Base-by-base conservation (phyloP, 2,329 filamentous ascomycete genomes). In the Dryadomyces sulphureus region DNA sequence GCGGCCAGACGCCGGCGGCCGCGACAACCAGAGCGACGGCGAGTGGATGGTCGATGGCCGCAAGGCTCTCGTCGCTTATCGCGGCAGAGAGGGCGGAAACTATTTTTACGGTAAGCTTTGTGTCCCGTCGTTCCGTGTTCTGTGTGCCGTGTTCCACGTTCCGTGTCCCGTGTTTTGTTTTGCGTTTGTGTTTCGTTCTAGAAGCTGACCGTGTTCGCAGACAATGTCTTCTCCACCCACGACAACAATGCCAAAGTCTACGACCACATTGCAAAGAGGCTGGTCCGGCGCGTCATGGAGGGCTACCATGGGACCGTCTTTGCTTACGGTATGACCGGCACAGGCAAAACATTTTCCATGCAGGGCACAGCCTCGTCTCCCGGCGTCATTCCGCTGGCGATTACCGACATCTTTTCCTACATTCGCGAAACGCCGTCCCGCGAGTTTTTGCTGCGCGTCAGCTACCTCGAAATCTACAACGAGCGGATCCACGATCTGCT, bases 321-420 rank as follows among this genome's bases (percentile, higher is more conserved):
- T 61, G 90, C 90, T 17, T 98, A 98, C 61, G 92, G 92, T 59
- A 96, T 96, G 89, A 98, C 92, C 4, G 92, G 92, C 51, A 96
- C 92, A 0, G 92, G 92, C 54, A 98, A 98, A 68, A 98, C 92
- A 1, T 98, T 96, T 62, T 96, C 90, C 35, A 98, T 98, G 92
- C 92, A 98, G 67, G 92, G 92, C 55, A 98, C 92, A 11, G 88
- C 89, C 40, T 86, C 85, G 3, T 94, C 88, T 35, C 92, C 92
- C 1, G 92, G 92, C 66, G 92, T 98, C 24, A 98, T 98, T 47
- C 92, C 92, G 7, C 71, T 96, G 35, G 92, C 92, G 35, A 96
- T 98, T 55, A 96, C 92, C 51, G 92, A 98, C 59, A 98, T 98
- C 45, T 98, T 98, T 63, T 96, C 92, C 0, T 98, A 95, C 62